These are phyloP conservation scores for Fereydounia khargensis DNA, from an alignment of 1,284 basidiomycete genomes.

Conservation along the genomic window DNA sequence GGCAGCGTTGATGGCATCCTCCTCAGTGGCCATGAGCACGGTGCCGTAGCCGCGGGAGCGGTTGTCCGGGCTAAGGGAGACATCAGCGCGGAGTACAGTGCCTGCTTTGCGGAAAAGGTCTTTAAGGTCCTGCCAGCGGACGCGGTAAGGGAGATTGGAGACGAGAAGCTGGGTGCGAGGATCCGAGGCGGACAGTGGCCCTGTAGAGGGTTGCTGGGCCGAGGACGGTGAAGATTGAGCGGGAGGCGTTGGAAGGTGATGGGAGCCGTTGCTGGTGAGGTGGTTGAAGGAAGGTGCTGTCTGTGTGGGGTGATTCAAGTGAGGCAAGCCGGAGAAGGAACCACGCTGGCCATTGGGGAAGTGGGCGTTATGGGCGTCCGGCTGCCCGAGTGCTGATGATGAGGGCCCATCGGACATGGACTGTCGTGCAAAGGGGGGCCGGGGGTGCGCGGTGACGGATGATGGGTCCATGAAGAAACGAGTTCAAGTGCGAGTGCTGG, in stretches of 20 bases:
- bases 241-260: no score
- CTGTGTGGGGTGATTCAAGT: no score
- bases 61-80: constrained; percentile 55
- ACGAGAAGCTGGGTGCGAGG: constrained; percentile 71
- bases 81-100: constrained; percentile 58
- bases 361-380: constrained; percentile 5
- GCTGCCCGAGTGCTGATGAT: constrained; percentile 6
- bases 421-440: constrained; percentile 32
- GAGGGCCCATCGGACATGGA: constrained; percentile 32
- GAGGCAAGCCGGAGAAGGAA: constrained; percentile 15
- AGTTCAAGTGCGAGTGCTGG: no score
- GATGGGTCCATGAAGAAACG: no score
- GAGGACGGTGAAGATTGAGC: no score
- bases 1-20: constrained; percentile 57
- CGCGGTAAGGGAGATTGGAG: constrained; percentile 57
- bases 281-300: no score
- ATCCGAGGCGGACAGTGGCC: constrained; percentile 61
- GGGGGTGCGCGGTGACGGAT: no score
- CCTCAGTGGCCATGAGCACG: constrained; percentile 53
- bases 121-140: constrained; percentile 58
- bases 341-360: no score
- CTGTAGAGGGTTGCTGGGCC: constrained; percentile 31
- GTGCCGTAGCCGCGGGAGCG: constrained; percentile 49
- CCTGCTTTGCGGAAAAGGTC: constrained; percentile 59
- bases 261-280: no score